These are phyloP conservation scores for Ballota nigra DNA, from an alignment of 257 asterid genomes.

Conservation along the genomic window DNA sequence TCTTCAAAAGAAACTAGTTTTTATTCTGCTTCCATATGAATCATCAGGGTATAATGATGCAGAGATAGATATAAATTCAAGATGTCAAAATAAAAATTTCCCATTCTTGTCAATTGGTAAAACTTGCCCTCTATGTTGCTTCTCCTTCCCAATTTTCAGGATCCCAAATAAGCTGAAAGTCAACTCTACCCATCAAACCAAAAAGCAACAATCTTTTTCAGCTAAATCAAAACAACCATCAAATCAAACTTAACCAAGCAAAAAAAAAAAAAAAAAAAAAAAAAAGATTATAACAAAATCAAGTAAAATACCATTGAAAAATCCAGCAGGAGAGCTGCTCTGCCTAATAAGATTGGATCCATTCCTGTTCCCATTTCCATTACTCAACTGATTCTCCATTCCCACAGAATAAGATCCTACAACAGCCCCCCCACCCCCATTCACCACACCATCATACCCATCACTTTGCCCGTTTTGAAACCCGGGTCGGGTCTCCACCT, in stretches of 20 bases:
- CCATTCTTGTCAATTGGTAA: neutral
- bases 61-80: neutral
- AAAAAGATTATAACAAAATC: neutral
- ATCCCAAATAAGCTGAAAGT: conserved; percentile 25
- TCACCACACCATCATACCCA: conserved; percentile 41
- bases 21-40: conserved; percentile 5
- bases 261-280: neutral
- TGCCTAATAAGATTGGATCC: conserved; percentile 69
- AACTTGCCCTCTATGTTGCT: neutral
- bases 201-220: conserved; percentile 20
- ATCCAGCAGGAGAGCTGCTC: conserved; percentile 93
- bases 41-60: neutral
- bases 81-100: no score
- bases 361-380: conserved; percentile 31
- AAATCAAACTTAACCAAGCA: neutral
- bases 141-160: conserved; percentile 13
- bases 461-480: conserved; percentile 22
- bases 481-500: conserved; percentile 35
- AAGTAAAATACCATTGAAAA: conserved; percentile 60
- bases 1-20: conserved; percentile 7
- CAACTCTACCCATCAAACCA: conserved; percentile 22
- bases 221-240: neutral
- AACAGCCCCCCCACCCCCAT: conserved; percentile 38
- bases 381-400: conserved; percentile 39
- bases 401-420: conserved; percentile 63